Evolutionary conservation across 2,329 filamentous ascomycete species (phyloP).

Genomic region (Stachybotrys chlorohalonatus): DNA sequence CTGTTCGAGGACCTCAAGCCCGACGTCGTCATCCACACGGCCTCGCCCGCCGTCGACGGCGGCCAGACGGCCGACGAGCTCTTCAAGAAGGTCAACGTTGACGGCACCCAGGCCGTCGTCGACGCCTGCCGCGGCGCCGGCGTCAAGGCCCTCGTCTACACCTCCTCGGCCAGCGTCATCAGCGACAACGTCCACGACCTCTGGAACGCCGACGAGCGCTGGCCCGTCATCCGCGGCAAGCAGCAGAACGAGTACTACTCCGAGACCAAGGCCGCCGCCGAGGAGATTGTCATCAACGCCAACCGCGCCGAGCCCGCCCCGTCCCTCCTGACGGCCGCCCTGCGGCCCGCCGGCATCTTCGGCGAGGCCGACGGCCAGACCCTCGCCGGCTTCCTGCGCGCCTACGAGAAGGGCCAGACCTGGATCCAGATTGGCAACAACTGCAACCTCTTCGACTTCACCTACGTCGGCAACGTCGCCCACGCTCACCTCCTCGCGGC

Average conservation of each 20-base stretch:
- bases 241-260: conserved; percentile 77
- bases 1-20: conserved; percentile 61
- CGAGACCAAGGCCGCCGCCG: conserved; percentile 81
- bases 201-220: conserved; percentile 76
- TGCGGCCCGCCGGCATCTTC: conserved; percentile 84
- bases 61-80: conserved; percentile 47
- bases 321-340: conserved; percentile 64
- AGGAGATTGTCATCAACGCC: conserved; percentile 68
- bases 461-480: conserved; percentile 54
- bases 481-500: conserved; percentile 80
- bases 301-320: conserved; percentile 48
- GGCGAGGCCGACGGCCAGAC: conserved; percentile 79
- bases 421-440: conserved; percentile 71
- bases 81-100: conserved; percentile 77
- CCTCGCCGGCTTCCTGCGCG: conserved; percentile 63
- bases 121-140: conserved; percentile 60
- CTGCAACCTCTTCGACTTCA: conserved; percentile 55
- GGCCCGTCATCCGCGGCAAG: conserved; percentile 64
- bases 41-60: conserved; percentile 56
- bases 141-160: conserved; percentile 82
- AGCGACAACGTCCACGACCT: conserved; percentile 74
- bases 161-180: conserved; percentile 79
- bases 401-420: conserved; percentile 59
- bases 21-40: conserved; percentile 85
- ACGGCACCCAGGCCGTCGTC: conserved; percentile 72